Conservation (phyloP, 2,329 filamentous ascomycete genomes). For the Didymella exigua region DNA sequence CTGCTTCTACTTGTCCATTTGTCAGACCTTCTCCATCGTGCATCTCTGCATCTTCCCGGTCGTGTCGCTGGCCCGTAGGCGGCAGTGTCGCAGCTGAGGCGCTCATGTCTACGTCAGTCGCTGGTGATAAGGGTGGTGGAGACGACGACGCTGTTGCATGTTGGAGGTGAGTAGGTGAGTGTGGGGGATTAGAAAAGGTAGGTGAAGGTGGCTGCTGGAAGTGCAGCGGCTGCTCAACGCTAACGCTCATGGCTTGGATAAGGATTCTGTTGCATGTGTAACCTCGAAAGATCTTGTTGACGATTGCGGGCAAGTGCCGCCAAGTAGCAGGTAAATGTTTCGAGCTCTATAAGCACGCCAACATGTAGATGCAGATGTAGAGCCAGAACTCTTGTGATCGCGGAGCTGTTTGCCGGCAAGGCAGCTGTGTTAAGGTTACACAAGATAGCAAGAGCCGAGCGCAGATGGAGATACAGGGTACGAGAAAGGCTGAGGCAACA, state of each 20-base stretch:
- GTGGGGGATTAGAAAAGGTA: constrained; percentile 40
- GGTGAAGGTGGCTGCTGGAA: constrained; percentile 46
- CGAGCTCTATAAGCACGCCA: background rate
- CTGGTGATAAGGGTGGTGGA: constrained; percentile 32
- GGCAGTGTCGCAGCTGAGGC: constrained; percentile 40
- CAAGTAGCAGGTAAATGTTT: background rate
- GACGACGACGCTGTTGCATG: constrained; percentile 36
- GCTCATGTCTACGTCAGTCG: constrained; percentile 44
- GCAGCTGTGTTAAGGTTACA: background rate
- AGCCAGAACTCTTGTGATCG: background rate
- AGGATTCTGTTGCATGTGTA: constrained; percentile 11
- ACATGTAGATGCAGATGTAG: constrained; percentile 1
- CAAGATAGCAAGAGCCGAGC: background rate
- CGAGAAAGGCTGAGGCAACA: background rate
- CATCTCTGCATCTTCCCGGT: constrained; percentile 47
- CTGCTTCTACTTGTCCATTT: constrained; percentile 16
- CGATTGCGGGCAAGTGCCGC: background rate
- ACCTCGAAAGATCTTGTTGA: background rate
- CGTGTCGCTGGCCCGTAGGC: constrained; percentile 43
- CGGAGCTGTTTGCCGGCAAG: background rate
- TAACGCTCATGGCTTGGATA: constrained; percentile 47
- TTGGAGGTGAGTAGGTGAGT: constrained; percentile 37
- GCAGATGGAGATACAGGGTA: background rate
- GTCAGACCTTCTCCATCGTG: constrained; percentile 34
- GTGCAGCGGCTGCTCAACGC: constrained; percentile 47